A percentile compares a stretch with the other conserved stretches of the same genome.
Conservation (phyloP, 768 basidiomycete genomes). For the Clavaria fumosa region DNA sequence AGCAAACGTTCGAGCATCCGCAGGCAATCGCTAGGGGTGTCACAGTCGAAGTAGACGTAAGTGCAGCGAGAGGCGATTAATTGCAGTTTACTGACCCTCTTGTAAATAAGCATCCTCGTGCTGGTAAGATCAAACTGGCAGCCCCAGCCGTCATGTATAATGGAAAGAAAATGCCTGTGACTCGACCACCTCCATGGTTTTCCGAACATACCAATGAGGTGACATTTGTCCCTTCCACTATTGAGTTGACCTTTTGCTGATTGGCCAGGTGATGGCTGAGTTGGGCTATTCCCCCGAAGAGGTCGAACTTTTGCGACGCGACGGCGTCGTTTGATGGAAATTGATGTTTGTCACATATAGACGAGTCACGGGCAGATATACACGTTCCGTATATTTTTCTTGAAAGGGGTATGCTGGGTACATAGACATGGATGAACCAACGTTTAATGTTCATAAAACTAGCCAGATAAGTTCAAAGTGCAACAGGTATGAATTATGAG, state of each 20-base stretch:
- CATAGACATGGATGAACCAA: no score
- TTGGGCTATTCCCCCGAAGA: conserved; percentile 14
- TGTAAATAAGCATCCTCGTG: conserved; percentile 45
- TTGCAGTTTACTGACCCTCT: conserved; percentile 14
- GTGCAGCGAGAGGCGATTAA: conserved; percentile 14
- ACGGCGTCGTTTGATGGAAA: no score
- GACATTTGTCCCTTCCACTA: no score
- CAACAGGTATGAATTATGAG: no score
- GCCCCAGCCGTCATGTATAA: conserved; percentile 74
- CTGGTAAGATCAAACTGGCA: conserved; percentile 64
- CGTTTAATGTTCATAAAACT: no score
- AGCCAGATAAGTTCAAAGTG: no score
- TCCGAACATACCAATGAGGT: conserved; percentile 77
- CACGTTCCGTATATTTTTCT: no score
- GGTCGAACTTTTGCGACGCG: conserved; percentile 1
- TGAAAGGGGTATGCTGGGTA: no score
- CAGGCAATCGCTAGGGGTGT: conserved; percentile 64
- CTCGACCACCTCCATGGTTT: conserved; percentile 71
- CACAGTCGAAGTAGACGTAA: conserved; percentile 64
- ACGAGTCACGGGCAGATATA: no score
- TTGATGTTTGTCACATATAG: no score
- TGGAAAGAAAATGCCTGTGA: conserved; percentile 60
- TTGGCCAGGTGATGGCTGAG: conserved; percentile 28
- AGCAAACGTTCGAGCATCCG: conserved; percentile 81
- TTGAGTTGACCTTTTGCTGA: conserved; percentile 6